A percentile compares a stretch with the other conserved stretches of the same genome.
Conservation (phyloP, 352 stramenopile species). For the Phytophthora multivora region DNA sequence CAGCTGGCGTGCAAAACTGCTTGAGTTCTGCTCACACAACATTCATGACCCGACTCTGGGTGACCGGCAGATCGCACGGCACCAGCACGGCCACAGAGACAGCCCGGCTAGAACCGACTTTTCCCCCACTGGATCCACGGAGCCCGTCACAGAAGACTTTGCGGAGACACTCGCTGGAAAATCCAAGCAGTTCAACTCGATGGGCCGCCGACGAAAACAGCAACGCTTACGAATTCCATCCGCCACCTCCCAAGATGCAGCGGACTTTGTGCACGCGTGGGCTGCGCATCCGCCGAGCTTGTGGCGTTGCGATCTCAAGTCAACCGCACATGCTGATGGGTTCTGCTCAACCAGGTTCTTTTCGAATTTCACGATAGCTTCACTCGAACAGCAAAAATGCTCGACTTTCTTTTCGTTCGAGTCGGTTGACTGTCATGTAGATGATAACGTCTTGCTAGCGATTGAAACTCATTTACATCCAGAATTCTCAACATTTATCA, state of each 20-base stretch:
- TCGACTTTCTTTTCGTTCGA: conserved; percentile 5
- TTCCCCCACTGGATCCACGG: background rate
- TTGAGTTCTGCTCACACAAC: conserved; percentile 20
- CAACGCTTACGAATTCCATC: conserved; percentile 13
- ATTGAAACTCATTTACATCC: conserved; percentile 15
- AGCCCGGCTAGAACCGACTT: conserved; percentile 7
- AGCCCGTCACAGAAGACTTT: conserved; percentile 17
- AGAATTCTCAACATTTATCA: conserved; percentile 1
- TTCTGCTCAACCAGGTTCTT: background rate
- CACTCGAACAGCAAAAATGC: conserved; percentile 35
- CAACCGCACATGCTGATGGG: background rate
- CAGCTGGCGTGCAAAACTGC: conserved; percentile 21
- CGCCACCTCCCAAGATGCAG: conserved; percentile 2
- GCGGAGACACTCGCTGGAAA: conserved; percentile 23
- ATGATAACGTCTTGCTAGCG: background rate
- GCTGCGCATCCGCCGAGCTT: conserved; percentile 1
- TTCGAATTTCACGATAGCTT: conserved; percentile 11
- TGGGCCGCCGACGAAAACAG: conserved; percentile 20
- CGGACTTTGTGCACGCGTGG: background rate
- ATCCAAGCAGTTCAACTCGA: conserved; percentile 25
- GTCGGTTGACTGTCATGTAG: background rate
- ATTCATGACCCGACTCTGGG: conserved; percentile 19
- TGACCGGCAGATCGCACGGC: conserved; percentile 16
- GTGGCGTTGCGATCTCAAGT: background rate
- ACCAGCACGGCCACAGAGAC: conserved; percentile 8